Evolutionary conservation across 345 rosid genomes (phyloP).

Genomic region (Eucalyptus lansdowneana): DNA sequence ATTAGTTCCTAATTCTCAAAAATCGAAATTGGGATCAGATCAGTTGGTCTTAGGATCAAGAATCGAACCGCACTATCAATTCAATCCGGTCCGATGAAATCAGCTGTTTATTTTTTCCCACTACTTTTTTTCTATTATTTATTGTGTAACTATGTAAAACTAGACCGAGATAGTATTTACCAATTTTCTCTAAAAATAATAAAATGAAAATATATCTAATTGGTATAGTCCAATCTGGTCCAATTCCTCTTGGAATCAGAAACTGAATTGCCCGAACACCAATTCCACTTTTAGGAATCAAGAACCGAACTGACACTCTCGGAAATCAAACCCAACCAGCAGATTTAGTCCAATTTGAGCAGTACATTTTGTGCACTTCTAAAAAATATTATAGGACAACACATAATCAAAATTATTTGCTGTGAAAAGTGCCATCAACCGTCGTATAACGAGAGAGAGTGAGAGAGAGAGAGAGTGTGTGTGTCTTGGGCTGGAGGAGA

Average conservation of each 20-base stretch:
- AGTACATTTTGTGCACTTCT: too few relatives aligned
- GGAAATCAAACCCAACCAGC: fast-evolving
- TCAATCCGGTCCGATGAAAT: fast-evolving
- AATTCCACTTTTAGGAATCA: fast-evolving
- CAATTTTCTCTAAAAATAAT: too few relatives aligned
- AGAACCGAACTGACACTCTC: fast-evolving
- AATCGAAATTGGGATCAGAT: fast-evolving
- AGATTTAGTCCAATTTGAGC: fast-evolving
- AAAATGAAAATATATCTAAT: too few relatives aligned
- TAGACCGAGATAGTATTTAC: fast-evolving
- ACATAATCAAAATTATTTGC: not conserved
- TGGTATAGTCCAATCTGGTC: fast-evolving
- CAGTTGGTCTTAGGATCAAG: fast-evolving
- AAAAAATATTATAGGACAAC: not conserved
- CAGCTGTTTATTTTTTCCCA: fast-evolving
- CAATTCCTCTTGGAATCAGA: too few relatives aligned
- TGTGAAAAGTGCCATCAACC: not conserved
- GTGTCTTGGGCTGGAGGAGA: not conserved
- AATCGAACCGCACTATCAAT: fast-evolving
- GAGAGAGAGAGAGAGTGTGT: not conserved
- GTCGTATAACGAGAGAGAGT: not conserved
- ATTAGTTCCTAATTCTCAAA: fast-evolving
- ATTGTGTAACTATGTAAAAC: fast-evolving
- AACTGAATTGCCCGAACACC: fast-evolving
- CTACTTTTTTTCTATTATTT: too few relatives aligned